phyloP scores from a whole-genome alignment of 1,139 yeast genomes.

The Sporopachydermia cereana region DNA sequence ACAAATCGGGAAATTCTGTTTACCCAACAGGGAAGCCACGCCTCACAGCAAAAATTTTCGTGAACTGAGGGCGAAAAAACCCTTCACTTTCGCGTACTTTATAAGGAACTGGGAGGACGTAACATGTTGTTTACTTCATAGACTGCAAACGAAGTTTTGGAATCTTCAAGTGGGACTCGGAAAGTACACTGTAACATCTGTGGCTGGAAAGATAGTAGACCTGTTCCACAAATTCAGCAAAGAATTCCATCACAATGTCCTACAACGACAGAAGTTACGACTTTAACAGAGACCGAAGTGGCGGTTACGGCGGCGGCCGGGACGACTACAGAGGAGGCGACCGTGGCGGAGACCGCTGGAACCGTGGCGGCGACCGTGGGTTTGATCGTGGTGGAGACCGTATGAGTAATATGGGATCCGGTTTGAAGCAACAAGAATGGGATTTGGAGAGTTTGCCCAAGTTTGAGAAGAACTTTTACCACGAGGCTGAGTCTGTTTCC shows the following conservation, averaged over 20 bases:
- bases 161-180: too few relatives aligned
- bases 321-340: constrained; percentile 23
- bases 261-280: constrained; percentile 16
- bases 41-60: too few relatives aligned
- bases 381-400: constrained; percentile 25
- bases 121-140: too few relatives aligned
- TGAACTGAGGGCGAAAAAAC: too few relatives aligned
- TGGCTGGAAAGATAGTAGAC: too few relatives aligned
- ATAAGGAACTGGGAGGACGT: too few relatives aligned
- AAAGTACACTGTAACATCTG: too few relatives aligned
- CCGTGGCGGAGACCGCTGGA: constrained; percentile 25
- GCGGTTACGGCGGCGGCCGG: constrained; percentile 12
- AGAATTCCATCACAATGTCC: constrained; percentile 11
- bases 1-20: too few relatives aligned
- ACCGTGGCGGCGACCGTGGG: constrained; percentile 22
- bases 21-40: too few relatives aligned
- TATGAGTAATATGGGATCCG: constrained; percentile 42
- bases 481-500: constrained; percentile 70
- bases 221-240: too few relatives aligned
- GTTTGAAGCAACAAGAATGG: constrained; percentile 65
- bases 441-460: constrained; percentile 67
- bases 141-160: too few relatives aligned
- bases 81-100: too few relatives aligned
- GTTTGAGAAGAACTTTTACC: constrained; percentile 91
- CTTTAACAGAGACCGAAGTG: constrained; percentile 16